phyloP scores from a whole-genome alignment of 306 rosid species.

The Trichosanthes cucumerina region DNA sequence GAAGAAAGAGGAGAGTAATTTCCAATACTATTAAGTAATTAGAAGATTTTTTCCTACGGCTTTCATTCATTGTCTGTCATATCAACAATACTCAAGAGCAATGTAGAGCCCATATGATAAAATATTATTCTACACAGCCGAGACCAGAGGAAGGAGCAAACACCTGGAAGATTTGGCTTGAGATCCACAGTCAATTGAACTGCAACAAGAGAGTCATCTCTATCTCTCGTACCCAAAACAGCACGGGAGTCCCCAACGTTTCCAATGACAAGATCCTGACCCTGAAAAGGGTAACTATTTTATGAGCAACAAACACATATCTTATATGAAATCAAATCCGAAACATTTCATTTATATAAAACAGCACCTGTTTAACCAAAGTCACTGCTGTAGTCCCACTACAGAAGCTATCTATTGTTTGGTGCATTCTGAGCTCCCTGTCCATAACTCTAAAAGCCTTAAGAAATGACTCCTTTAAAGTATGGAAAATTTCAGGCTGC shows the following conservation, averaged over 20 bases:
- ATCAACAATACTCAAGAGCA: background rate
- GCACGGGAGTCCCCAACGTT: slow-evolving; percentile 98
- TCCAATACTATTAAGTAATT: background rate
- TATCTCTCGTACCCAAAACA: slow-evolving; percentile 75
- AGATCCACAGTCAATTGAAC: slow-evolving; percentile 97
- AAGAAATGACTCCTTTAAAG: slow-evolving; percentile 66
- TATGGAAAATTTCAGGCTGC: slow-evolving; percentile 59
- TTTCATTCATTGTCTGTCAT: background rate
- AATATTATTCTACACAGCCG: background rate
- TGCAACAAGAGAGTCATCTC: slow-evolving; percentile 48
- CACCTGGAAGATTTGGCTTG: slow-evolving; percentile 98
- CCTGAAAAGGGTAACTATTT: slow-evolving; percentile 37
- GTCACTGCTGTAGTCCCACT: slow-evolving; percentile 99
- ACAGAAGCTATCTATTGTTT: slow-evolving; percentile 71
- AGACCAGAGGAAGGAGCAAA: slow-evolving; percentile 9
- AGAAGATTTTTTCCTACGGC: background rate
- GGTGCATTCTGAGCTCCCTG: slow-evolving; percentile 69
- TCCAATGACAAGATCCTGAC: slow-evolving; percentile 70
- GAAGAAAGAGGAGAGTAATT: background rate
- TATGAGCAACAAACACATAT: slow-evolving; percentile 15
- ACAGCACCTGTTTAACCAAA: slow-evolving; percentile 69
- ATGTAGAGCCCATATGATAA: background rate
- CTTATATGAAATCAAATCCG: slow-evolving; percentile 2
- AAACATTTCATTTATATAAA: slow-evolving; percentile 3
- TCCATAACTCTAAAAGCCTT: slow-evolving; percentile 89